A percentile compares a stretch with the other conserved stretches of the same genome.
Conservation (phyloP, 1,139 yeast genomes). For the Sugiyamaella pinicola region DNA sequence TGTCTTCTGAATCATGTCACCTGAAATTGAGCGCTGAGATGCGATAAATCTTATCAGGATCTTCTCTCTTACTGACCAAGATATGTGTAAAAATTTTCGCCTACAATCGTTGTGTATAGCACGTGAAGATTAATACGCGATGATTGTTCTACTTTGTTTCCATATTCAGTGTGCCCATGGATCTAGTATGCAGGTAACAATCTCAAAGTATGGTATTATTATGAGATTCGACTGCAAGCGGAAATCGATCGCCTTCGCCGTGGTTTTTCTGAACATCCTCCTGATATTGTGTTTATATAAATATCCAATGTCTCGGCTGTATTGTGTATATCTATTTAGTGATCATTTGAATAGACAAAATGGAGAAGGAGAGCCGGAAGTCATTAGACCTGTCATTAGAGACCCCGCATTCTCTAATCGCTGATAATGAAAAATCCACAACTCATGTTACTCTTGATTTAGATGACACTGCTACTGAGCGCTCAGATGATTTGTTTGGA, state of each 20-base stretch:
- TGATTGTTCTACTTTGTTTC: background rate
- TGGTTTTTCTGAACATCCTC: background rate
- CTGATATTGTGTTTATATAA: background rate
- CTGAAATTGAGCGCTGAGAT: too few relatives aligned
- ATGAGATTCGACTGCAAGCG: background rate
- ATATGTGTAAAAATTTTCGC: too few relatives aligned
- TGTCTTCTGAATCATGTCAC: too few relatives aligned
- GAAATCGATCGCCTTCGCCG: conserved; percentile 14
- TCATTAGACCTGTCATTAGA: background rate
- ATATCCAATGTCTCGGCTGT: background rate
- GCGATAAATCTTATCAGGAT: too few relatives aligned
- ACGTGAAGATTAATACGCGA: background rate
- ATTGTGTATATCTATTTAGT: background rate
- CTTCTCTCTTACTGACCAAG: too few relatives aligned
- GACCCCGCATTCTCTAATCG: background rate
- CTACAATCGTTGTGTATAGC: background rate
- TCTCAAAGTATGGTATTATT: background rate
- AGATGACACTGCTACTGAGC: conserved; percentile 13
- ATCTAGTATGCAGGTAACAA: background rate
- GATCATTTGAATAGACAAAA: background rate
- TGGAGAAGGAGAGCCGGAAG: conserved; percentile 3
- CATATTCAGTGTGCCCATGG: background rate
- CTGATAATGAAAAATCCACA: background rate
- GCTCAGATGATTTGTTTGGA: conserved; percentile 23
- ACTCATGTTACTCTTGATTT: conserved; percentile 9